phyloP scores from a whole-genome alignment of 2,329 filamentous ascomycete genomes.

The Paramyrothecium sp. region DNA sequence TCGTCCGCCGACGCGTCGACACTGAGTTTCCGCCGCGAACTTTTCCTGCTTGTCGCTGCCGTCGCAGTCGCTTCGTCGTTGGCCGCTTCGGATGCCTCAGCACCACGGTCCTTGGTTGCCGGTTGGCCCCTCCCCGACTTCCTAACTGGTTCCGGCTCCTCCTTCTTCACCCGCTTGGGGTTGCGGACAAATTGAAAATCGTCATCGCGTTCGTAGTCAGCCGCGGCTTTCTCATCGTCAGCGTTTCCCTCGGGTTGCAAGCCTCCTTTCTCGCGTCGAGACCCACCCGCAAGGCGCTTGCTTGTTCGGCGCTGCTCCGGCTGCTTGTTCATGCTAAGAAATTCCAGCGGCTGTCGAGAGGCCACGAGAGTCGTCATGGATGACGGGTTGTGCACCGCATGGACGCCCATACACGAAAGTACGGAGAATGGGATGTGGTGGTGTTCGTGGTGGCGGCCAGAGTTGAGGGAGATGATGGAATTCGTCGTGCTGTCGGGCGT shows the following conservation, averaged over 20 bases:
- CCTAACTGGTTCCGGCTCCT: constrained; percentile 38
- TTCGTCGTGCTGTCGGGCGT: neutral
- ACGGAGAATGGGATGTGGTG: neutral
- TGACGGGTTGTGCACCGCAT: constrained; percentile 37
- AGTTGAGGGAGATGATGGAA: too few species aligned
- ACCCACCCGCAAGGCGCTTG: constrained; percentile 64
- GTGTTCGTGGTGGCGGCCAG: neutral
- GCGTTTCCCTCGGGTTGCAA: constrained; percentile 9
- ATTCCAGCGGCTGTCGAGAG: constrained; percentile 63
- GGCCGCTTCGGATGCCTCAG: constrained; percentile 18
- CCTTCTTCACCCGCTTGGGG: constrained; percentile 63
- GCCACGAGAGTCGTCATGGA: constrained; percentile 71
- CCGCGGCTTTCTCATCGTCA: constrained; percentile 28
- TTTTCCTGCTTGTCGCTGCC: constrained; percentile 23
- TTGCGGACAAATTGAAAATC: constrained; percentile 74
- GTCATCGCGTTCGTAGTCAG: constrained; percentile 68
- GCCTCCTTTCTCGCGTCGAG: constrained; percentile 9
- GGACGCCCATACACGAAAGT: constrained; percentile 7
- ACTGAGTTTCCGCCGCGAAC: constrained; percentile 38
- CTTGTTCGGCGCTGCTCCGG: constrained; percentile 59
- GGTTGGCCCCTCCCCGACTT: constrained; percentile 29
- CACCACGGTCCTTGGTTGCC: constrained; percentile 16
- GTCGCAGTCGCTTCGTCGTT: constrained; percentile 12
- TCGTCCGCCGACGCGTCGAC: constrained; percentile 36
- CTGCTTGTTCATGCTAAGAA: constrained; percentile 68